Base-by-base conservation (phyloP, 2,329 filamentous ascomycete species). In the Lachnellula occidentalis region DNA sequence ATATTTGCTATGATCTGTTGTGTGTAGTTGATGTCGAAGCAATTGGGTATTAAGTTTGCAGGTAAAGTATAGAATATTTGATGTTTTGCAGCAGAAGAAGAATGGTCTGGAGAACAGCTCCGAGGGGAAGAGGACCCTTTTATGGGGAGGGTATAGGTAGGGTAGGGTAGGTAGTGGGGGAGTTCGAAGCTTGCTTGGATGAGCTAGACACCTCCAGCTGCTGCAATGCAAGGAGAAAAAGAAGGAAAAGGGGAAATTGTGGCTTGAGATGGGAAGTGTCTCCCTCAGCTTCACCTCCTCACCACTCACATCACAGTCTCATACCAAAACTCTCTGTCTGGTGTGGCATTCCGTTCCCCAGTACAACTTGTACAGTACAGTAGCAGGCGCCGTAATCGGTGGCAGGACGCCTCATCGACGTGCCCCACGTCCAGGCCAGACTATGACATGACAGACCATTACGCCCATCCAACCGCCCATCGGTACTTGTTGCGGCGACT, bases 1-100 rank as follows among this genome's bases (percentile, higher is more conserved):
- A 95, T 94, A 57, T 55, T 64, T 53, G 51, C 27, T 43, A 41
- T 42, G 24, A 27, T 45, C 27, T 42, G 34, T 31, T 34, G 46
- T 19, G 46, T 34, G 47, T 9, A 43, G 36, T 46, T 48, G 34
- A 36, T n/a, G n/a, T n/a, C n/a, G 24, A 24, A 36, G 37, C 34
- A 39, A 48, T 42, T 45, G 19, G 36, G 36, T 36, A 21, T 39
- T 22, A 36, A 41, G 41, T 17, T 24, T 37, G 43, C 45, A 27
- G 48, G 36, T 3, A 34, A 36, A 7, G 34, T 24, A 14, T 34
- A 39, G n/a, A 45, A 34, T 22, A 43, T 45, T n/a, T 37, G 21
- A 24, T 45, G 27, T 24, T 48, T 27, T 53, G 34, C 36, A 27
- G 12, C 22, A 41, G 22, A 34, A 27, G 17, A 9, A 34, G 34